Evolutionary conservation across 306 rosid species (phyloP), one percentile per base, ranked within the genome.

Genomic region (Oemleria cerasiformis): DNA sequence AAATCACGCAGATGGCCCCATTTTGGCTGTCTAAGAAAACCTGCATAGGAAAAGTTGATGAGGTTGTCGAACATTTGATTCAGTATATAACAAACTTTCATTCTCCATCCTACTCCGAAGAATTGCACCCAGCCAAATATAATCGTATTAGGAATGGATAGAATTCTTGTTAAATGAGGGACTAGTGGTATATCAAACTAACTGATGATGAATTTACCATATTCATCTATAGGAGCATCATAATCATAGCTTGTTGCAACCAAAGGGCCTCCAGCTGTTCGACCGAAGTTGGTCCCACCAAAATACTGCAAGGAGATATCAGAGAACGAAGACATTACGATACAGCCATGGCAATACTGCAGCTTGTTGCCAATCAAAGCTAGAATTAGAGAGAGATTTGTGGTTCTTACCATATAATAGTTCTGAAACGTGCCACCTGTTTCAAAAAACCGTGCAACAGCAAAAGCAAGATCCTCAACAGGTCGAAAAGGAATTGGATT

Each of bases 161-260:
- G 30, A 25, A 25, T 25, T 25, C 30, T 2, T 25, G 30, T 25
- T 25, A 25, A 25, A 25, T 25, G 30, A 25, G 30, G 30, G 30
- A 25, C 30, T 25, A 25, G 30, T 25, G 30, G 30, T 43, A 55
- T 16, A 66, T 14, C 17, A 13, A 9, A 19, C 59, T 17, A 17
- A 67, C 58, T 36, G 72, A n/a, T 9, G 41, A 65, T 43, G 48
- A 21, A 6, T 2, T 59, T 63, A 77, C 80, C 80, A 55, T 77
- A 70, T 71, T 77, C 72, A 77, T 77, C 80, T 63, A 77, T 53
- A 8, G 76, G 76, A 30, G 80, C 80, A 77, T 77, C 81, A 71
- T 65, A 71, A 41, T 77, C 81, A 71, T 77, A 71, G 73, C 77
- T 77, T 20, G 77, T 77, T 19, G 81, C 72, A 55, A 71, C 65